A percentile compares a stretch with the other conserved stretches of the same genome.
phyloP scores from a whole-genome alignment of 176 grass and related monocot species.

The Carex kokanica region DNA sequence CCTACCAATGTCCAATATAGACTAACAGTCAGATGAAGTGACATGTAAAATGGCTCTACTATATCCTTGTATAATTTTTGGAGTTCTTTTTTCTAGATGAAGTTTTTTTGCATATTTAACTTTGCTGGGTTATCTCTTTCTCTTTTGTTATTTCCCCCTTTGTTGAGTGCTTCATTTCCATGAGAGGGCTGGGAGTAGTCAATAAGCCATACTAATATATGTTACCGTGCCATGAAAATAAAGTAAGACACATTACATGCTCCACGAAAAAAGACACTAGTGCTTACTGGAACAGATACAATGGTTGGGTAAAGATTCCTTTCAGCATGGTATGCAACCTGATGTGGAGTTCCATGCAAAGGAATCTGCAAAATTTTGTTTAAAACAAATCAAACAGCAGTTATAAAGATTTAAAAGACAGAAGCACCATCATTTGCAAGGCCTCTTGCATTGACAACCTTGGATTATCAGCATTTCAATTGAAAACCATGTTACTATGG shows the following conservation, averaged over 20 bases:
- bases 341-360: constrained; percentile 84
- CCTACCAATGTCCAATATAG: constrained; percentile 40
- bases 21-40: neutral
- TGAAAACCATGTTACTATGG: neutral
- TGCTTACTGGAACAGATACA: constrained; percentile 90
- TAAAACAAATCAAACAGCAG: constrained; percentile 16
- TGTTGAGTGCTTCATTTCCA: neutral
- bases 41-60: neutral
- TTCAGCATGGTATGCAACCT: constrained; percentile 87
- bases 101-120: neutral
- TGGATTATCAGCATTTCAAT: neutral
- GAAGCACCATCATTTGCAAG: neutral
- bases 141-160: too few relatives aligned
- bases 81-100: neutral
- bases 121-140: neutral
- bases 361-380: constrained; percentile 49
- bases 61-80: neutral
- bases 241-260: constrained; percentile 8
- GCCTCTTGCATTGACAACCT: neutral
- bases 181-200: neutral
- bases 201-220: constrained; percentile 9
- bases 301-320: constrained; percentile 83
- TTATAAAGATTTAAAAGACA: neutral
- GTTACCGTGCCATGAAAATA: constrained; percentile 9
- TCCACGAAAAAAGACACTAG: neutral